These are phyloP conservation scores for Triangularia setosa DNA, from an alignment of 2,329 filamentous ascomycete genomes.

Conservation along the genomic window DNA sequence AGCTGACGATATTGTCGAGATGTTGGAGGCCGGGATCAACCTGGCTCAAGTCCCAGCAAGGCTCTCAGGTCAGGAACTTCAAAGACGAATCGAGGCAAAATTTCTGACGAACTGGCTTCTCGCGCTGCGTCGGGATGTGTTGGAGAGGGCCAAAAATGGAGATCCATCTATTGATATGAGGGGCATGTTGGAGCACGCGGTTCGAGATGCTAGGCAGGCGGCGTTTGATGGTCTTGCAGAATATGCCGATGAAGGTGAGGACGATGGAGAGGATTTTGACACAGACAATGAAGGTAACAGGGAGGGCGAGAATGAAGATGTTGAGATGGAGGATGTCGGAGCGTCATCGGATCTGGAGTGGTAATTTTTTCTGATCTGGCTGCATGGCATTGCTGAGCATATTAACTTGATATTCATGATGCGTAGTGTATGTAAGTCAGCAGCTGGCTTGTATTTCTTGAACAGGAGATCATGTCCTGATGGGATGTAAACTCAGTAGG, in stretches of 20 bases:
- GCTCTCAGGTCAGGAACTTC: constrained; percentile 59
- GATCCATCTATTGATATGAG: constrained; percentile 1
- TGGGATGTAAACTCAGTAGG: background rate
- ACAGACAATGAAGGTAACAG: background rate
- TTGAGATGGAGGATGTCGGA: background rate
- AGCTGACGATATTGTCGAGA: constrained; percentile 67
- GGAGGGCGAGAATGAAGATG: background rate
- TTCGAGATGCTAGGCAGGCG: background rate
- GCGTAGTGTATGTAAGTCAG: background rate
- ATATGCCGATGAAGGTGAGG: background rate
- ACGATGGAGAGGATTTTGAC: background rate
- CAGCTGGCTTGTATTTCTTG: background rate
- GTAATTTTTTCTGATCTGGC: background rate
- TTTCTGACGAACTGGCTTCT: constrained; percentile 56
- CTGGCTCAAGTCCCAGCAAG: constrained; percentile 67
- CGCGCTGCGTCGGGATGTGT: constrained; percentile 29
- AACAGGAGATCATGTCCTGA: background rate
- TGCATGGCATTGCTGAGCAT: background rate
- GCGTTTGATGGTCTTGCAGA: background rate
- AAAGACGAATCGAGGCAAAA: constrained; percentile 66
- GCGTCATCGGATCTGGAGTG: background rate
- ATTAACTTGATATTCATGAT: background rate
- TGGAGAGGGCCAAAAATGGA: background rate
- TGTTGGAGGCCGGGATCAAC: constrained; percentile 71
- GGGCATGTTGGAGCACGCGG: constrained; percentile 11